Evolutionary conservation across 1,284 basidiomycete genomes (phyloP).

Genomic region (Puccinia coronata): DNA sequence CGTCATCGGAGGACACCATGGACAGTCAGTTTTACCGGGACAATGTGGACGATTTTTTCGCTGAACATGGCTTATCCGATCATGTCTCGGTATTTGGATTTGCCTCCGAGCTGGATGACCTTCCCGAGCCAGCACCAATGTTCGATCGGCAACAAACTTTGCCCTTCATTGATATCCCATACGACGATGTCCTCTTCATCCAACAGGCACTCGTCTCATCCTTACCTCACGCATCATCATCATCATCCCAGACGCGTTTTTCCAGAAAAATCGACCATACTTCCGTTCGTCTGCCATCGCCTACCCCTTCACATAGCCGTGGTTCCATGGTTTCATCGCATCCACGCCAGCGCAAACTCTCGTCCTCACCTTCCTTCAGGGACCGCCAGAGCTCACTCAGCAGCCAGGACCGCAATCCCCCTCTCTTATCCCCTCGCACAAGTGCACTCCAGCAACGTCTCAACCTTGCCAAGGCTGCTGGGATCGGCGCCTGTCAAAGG

Average conservation of each 20-base stretch:
- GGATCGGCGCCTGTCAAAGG: slow-evolving; percentile 5
- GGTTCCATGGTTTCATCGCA: background rate
- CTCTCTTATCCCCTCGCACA: background rate
- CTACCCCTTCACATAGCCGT: background rate
- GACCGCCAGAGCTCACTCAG: background rate
- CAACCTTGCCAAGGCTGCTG: background rate
- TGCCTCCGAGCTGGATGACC: background rate
- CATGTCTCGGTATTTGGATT: background rate
- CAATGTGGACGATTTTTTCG: background rate
- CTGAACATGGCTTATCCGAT: background rate
- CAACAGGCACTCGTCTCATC: slow-evolving; percentile 13
- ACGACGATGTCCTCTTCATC: slow-evolving; percentile 18
- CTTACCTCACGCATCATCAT: background rate
- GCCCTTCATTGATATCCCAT: background rate
- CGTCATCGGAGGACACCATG: background rate
- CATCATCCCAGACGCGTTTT: background rate
- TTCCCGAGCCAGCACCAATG: background rate
- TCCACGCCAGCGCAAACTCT: background rate
- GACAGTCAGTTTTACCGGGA: background rate
- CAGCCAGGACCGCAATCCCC: slow-evolving; percentile 6
- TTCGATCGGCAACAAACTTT: slow-evolving; percentile 12
- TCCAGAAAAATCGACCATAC: background rate
- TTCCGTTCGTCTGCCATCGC: background rate
- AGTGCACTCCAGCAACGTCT: slow-evolving; percentile 20
- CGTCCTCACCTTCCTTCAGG: background rate